phyloP scores from a whole-genome alignment of 2,329 filamentous ascomycete species.

The Septoria linicola region DNA sequence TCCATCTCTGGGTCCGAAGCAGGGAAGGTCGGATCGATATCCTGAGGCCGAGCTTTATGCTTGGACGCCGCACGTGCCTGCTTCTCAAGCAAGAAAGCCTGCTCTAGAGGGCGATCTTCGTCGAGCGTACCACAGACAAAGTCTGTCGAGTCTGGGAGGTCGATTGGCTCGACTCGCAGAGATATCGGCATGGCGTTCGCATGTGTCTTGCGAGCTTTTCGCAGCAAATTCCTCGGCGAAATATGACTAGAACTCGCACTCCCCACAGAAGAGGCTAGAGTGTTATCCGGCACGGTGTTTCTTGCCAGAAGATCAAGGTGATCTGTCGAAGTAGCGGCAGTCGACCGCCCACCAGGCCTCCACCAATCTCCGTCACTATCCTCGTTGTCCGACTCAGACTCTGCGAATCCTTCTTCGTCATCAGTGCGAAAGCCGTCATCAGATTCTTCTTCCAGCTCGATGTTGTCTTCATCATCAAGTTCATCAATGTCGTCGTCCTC shows the following conservation, averaged over 20 bases:
- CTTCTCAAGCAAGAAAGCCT: constrained; percentile 82
- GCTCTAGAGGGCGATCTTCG: constrained; percentile 91
- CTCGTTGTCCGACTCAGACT: constrained; percentile 67
- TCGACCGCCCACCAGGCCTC: constrained; percentile 57
- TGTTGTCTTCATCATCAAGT: constrained; percentile 56
- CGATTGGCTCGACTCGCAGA: constrained; percentile 50
- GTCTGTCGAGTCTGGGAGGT: constrained; percentile 94
- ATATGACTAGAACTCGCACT: constrained; percentile 44
- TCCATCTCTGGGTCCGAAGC: constrained; percentile 87
- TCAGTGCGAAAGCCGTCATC: constrained; percentile 78
- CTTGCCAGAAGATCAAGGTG: constrained; percentile 49
- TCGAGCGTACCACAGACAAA: constrained; percentile 98
- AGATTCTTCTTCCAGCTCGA: constrained; percentile 56
- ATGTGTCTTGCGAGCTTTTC: constrained; percentile 18
- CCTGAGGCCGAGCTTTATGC: constrained; percentile 82
- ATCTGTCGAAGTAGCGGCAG: constrained; percentile 56
- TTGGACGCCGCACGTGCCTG: constrained; percentile 79
- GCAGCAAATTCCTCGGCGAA: constrained; percentile 15
- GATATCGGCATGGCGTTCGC: constrained; percentile 43
- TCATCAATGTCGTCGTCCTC: constrained; percentile 52
- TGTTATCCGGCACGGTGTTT: constrained; percentile 46
- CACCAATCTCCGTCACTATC: constrained; percentile 68
- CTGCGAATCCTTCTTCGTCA: constrained; percentile 70
- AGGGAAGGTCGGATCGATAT: constrained; percentile 96
- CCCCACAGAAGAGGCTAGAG: constrained; percentile 56